Base-by-base conservation (phyloP, 257 asterid species). In the Penstemon newberryi region DNA sequence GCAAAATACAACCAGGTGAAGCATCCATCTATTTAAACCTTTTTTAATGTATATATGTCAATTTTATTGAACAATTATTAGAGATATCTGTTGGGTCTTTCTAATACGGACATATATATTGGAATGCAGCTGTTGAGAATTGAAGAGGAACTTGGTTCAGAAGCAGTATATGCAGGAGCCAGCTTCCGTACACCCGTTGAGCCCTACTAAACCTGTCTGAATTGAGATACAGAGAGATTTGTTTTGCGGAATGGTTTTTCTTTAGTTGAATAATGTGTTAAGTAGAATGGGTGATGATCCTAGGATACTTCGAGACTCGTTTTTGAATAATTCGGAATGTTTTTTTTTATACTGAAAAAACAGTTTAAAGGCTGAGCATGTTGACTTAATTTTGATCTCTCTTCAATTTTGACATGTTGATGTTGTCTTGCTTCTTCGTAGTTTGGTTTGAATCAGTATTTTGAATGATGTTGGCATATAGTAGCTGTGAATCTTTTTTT, bases 1-100 rank as follows among this genome's bases (percentile, higher is more conserved):
- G 98, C 98, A 12, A 92, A 92, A 79, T 92, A 92, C 87, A 92
- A 92, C 87, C 98, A 92, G 91, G 98, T 84, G 47, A 80, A 68
- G 62, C 44, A 33, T 56, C 73, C 42, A 36, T 56, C 19, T 6
- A 15, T 60, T 4, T 12, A 11, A 5, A 25, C 33, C 33, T 25
- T 25, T 25, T 25, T 25, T 25, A 25, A 25, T 25, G 33, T 25
- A 25, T 2, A 25, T 2, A 25, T 25, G 33, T 25, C 8, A 10
- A 37, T 15, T 66, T 25, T 51, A 8, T 57, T 57, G 49, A 10
- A 67, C 36, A 3, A 13, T 51, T 42, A 60, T 38, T 25, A 25
- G 33, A 25, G 33, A 25, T 25, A 25, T 25, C 33, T 25, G 33
- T 25, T 25, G 33, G 61, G 37, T 51, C 10, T 36, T 42, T 55